These are phyloP conservation scores for Rhizophora apiculata DNA, from an alignment of 345 rosid species.

Conservation along the genomic window DNA sequence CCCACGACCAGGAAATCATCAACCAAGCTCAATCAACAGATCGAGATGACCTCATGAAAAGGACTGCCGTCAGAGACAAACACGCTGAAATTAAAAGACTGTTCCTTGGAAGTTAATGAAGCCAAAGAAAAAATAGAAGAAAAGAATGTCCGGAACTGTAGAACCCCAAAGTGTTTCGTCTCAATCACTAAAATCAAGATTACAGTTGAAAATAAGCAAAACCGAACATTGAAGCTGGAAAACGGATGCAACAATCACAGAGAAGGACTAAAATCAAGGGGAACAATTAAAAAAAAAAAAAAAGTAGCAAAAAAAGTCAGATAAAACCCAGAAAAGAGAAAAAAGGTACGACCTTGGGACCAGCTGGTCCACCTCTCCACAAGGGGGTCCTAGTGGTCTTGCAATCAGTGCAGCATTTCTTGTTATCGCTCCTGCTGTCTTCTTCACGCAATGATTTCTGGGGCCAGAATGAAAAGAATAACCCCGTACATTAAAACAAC, in stretches of 20 bases:
- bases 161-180: too few species aligned
- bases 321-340: background rate
- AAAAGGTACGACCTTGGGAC: conserved; percentile 58
- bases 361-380: conserved; percentile 91
- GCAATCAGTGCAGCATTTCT: conserved; percentile 61
- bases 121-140: too few species aligned
- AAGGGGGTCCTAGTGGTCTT: conserved; percentile 77
- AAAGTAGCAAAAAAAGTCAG: background rate
- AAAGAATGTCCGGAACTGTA: too few species aligned
- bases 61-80: too few species aligned
- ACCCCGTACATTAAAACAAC: background rate
- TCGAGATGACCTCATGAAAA: too few species aligned
- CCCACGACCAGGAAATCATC: background rate
- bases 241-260: too few species aligned
- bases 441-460: conserved; percentile 31
- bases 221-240: too few species aligned
- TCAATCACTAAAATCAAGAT: too few species aligned
- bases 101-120: too few species aligned
- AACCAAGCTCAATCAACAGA: background rate
- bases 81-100: too few species aligned
- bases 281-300: background rate
- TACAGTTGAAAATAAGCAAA: too few species aligned
- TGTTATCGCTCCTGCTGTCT: conserved; percentile 4
- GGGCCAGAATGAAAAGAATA: background rate
- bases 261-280: too few species aligned